Evolutionary conservation across 805 yeast species (phyloP).

Genomic region (Metschnikowia lachancei): DNA sequence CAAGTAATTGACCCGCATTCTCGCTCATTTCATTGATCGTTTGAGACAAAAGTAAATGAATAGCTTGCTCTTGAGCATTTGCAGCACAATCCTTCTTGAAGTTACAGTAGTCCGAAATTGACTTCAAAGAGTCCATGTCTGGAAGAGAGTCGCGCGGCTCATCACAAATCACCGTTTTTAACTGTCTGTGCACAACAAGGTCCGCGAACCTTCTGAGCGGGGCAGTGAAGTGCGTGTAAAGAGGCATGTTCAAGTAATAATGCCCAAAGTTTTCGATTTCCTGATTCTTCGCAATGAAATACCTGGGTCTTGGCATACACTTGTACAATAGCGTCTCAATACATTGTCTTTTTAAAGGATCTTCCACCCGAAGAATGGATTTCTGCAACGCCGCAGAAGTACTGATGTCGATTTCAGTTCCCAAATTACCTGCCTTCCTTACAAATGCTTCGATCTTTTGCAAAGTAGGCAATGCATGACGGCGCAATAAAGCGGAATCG

Average conservation of each 20-base stretch:
- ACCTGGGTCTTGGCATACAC: slow-evolving; percentile 81
- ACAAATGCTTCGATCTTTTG: slow-evolving; percentile 78
- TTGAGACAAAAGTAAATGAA: slow-evolving; percentile 81
- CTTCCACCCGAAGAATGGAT: slow-evolving; percentile 63
- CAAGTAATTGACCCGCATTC: slow-evolving; percentile 74
- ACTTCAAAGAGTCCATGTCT: slow-evolving; percentile 68
- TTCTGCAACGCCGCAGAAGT: slow-evolving; percentile 68
- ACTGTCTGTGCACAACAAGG: slow-evolving; percentile 86
- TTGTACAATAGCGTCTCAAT: slow-evolving; percentile 78
- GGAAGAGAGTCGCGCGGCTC: slow-evolving; percentile 32
- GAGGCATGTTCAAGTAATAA: slow-evolving; percentile 75
- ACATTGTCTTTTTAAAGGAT: slow-evolving; percentile 62
- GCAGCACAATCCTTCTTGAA: slow-evolving; percentile 94
- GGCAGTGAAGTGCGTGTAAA: slow-evolving; percentile 90
- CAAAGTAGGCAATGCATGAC: slow-evolving; percentile 80
- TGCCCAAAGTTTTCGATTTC: slow-evolving; percentile 78
- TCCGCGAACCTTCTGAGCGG: slow-evolving; percentile 93
- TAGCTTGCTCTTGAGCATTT: slow-evolving; percentile 91
- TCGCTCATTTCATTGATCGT: slow-evolving; percentile 72
- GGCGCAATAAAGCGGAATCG: slow-evolving; percentile 76
- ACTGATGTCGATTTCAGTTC: slow-evolving; percentile 69
- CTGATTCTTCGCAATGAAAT: slow-evolving; percentile 82
- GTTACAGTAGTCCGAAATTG: slow-evolving; percentile 87
- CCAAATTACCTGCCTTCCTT: slow-evolving; percentile 63
- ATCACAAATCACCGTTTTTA: slow-evolving; percentile 59